Percentiles rank a stretch among this genome's conserved stretches.
Evolutionary conservation across 768 basidiomycete species (phyloP).

Genomic region (Hortiboletus flavorubellus): DNA sequence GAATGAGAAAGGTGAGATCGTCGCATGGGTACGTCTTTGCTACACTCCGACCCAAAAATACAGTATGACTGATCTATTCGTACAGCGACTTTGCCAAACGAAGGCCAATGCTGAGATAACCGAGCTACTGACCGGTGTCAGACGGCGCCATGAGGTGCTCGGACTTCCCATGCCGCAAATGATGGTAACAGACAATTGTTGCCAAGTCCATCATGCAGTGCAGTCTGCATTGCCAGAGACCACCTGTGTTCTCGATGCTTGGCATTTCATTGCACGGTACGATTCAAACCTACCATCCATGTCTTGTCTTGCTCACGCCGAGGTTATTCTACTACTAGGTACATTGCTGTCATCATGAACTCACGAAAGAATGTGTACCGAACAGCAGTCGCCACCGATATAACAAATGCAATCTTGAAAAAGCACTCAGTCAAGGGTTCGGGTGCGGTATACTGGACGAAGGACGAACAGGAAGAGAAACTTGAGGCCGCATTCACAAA

Average conservation of each 20-base stretch:
- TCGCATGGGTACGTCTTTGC: no score
- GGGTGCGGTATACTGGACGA: conserved; percentile 16
- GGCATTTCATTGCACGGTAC: conserved; percentile 20
- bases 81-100: background rate
- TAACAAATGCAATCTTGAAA: conserved; percentile 10
- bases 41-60: no score
- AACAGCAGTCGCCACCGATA: conserved; percentile 2
- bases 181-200: conserved; percentile 23
- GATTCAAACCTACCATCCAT: no score
- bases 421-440: background rate
- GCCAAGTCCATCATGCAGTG: conserved; percentile 10
- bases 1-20: no score
- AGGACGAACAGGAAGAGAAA: conserved; percentile 14
- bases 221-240: background rate
- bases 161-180: conserved; percentile 7
- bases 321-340: no score
- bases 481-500: conserved; percentile 11
- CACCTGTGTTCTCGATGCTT: conserved; percentile 9
- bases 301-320: no score
- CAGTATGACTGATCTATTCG: no score
- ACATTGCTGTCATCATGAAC: conserved; percentile 10
- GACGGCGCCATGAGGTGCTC: background rate
- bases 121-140: background rate
- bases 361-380: conserved; percentile 3
- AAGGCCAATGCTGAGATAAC: background rate